phyloP scores from a whole-genome alignment of 441 rosid species.

The Gossypium davidsonii region DNA sequence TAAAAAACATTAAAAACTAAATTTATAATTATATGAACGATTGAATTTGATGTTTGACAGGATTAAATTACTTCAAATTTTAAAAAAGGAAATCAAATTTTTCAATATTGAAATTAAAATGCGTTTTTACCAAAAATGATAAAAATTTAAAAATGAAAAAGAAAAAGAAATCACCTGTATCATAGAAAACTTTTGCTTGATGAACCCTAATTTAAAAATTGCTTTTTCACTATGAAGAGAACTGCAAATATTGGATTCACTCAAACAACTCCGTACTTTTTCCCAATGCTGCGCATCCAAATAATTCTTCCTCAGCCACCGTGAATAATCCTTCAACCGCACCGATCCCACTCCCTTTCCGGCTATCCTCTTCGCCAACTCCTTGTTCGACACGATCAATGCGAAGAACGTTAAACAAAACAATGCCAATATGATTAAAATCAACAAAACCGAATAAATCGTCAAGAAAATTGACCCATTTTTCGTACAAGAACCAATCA shows the following conservation, averaged over 20 bases:
- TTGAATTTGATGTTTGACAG: no score
- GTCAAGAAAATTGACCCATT: neutral
- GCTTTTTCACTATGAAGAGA: neutral
- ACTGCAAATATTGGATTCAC: conserved; percentile 5
- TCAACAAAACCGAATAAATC: conserved; percentile 3
- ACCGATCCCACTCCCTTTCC: neutral
- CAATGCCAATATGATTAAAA: neutral
- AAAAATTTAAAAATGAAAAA: neutral
- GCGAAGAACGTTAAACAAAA: neutral
- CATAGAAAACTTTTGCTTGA: neutral
- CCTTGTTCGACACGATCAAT: neutral
- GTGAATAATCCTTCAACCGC: neutral
- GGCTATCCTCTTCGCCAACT: neutral
- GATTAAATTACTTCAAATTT: no score
- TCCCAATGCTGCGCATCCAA: neutral
- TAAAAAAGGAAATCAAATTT: no score
- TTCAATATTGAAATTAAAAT: no score
- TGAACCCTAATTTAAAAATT: neutral
- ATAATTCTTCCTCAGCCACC: conserved; percentile 1
- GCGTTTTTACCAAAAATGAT: no score
- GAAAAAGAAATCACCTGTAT: neutral
- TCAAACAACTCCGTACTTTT: conserved; percentile 2
- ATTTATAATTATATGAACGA: no score
- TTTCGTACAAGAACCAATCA: neutral
- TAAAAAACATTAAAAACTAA: no score